Percentiles rank a stretch among this genome's conserved stretches.
phyloP scores from a whole-genome alignment of 768 basidiomycete species.

The Holtermannia corniformis region DNA sequence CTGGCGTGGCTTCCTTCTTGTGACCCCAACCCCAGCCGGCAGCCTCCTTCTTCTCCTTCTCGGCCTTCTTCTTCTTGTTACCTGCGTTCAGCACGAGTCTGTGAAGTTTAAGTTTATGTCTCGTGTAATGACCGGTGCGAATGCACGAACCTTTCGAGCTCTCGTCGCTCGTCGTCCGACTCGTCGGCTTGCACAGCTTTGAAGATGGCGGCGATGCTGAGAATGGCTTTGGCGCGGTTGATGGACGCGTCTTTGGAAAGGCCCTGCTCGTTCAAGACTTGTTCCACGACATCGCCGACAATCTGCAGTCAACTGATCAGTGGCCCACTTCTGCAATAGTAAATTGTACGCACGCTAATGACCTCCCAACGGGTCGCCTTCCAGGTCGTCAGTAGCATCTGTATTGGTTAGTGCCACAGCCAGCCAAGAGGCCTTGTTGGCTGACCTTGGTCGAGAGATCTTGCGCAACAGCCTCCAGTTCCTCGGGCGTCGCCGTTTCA shows the following conservation, averaged over 20 bases:
- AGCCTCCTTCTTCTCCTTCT: conserved; percentile 28
- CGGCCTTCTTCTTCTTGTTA: conserved; percentile 39
- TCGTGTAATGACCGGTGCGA: background rate
- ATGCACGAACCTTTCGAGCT: conserved; percentile 69
- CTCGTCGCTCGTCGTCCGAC: conserved; percentile 83
- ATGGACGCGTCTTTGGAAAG: conserved; percentile 60
- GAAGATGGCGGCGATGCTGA: conserved; percentile 82
- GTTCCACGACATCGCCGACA: conserved; percentile 57
- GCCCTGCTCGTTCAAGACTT: conserved; percentile 70
- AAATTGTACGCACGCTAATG: conserved; percentile 56
- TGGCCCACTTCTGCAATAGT: too few relatives aligned
- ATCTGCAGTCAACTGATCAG: conserved; percentile 9
- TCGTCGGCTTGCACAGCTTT: conserved; percentile 76
- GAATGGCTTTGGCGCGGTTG: conserved; percentile 82
- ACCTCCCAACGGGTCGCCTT: conserved; percentile 93
- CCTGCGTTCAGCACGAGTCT: conserved; percentile 40
- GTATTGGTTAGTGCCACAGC: background rate
- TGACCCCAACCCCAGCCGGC: conserved; percentile 20
- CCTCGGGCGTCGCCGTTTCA: conserved; percentile 79
- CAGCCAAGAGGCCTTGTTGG: background rate
- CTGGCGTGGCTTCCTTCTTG: background rate
- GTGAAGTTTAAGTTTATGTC: background rate
- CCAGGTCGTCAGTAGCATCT: conserved; percentile 94
- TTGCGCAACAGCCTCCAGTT: conserved; percentile 74
- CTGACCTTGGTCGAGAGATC: conserved; percentile 82